Conservation (phyloP, 441 rosid species). For the Eruca vesicaria region DNA sequence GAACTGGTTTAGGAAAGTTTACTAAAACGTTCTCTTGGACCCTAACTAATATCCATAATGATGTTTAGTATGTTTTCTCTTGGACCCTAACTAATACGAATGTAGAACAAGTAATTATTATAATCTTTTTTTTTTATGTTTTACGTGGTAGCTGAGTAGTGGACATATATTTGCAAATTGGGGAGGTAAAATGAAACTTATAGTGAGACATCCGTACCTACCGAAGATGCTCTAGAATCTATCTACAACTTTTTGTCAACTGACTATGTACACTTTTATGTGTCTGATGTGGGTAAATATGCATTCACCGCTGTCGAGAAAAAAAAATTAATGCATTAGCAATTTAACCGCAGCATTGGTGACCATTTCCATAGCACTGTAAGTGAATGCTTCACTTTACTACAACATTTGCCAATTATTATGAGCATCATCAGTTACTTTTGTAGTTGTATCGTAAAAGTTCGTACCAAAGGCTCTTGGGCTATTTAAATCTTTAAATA, state of each 20-base stretch:
- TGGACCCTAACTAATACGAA: constrained; percentile 11
- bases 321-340: background rate
- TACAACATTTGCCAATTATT: constrained; percentile 27
- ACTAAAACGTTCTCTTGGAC: too few relatives aligned
- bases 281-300: background rate
- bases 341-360: background rate
- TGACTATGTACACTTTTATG: background rate
- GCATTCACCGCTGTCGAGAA: constrained; percentile 7
- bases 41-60: too few relatives aligned
- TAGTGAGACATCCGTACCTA: constrained; percentile 20
- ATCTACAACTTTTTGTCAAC: constrained; percentile 6
- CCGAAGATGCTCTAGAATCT: constrained; percentile 27
- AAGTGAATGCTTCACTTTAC: constrained; percentile 25
- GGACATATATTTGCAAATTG: constrained; percentile 10
- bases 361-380: constrained; percentile 5
- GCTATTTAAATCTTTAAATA: background rate
- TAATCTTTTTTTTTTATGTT: background rate
- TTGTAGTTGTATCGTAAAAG: background rate
- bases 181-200: constrained; percentile 4
- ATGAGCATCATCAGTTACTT: background rate
- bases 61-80: background rate
- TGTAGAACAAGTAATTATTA: background rate
- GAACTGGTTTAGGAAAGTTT: background rate
- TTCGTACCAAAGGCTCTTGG: background rate
- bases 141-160: background rate